Evolutionary conservation across 2,329 filamentous ascomycete species (phyloP), one percentile per base, ranked within the genome.

Genomic region (Colletotrichum sp.): DNA sequence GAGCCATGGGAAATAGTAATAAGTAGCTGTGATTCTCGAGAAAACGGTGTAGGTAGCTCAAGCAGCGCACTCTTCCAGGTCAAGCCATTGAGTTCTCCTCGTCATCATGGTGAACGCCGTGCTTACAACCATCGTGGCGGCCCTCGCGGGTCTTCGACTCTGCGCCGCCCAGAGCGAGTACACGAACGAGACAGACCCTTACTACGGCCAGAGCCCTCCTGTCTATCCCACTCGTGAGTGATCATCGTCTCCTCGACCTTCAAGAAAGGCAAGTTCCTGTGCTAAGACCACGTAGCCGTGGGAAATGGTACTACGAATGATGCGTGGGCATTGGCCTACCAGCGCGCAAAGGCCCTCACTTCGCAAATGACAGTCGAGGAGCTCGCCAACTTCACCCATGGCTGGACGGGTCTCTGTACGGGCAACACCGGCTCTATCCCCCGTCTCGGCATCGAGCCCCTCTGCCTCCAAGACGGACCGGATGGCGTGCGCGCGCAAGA

Each of bases 401-500:
- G 71, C 7, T 72, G 70, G 70, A n/a, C 30, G 13, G 71, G 71
- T n/a, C 58, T 69, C n/a, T 74, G 85, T 66, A 87, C 87, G 0
- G 88, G 88, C 5, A 88, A 86, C 71, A 88, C 87, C 0, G 88
- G 88, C 8, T 84, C 85, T 0, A 83, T 89, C 0, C 87, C 87
- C 6, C 84, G 88, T 1, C 80, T 89, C 2, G 80, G 82, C 12
- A 88, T 86, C 84, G 85, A 86, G 65, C 0, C 87, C 85, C 86
- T 96, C 28, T 97, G 94, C 83, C 86, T 97, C 32, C 94, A 97
- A 80, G 95, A 98, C 80, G 94, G 94, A 0, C 95, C 95, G 0
- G 1, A 96, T 93, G 15, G 94, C 94, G 0, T 88, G 0, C 87
- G 85, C 3, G n/a, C 87, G 84, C 3, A 84, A 87, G 88, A 89